Conservation (phyloP, 495 filamentous ascomycete species). For the Penicillium dipodomyicola region DNA sequence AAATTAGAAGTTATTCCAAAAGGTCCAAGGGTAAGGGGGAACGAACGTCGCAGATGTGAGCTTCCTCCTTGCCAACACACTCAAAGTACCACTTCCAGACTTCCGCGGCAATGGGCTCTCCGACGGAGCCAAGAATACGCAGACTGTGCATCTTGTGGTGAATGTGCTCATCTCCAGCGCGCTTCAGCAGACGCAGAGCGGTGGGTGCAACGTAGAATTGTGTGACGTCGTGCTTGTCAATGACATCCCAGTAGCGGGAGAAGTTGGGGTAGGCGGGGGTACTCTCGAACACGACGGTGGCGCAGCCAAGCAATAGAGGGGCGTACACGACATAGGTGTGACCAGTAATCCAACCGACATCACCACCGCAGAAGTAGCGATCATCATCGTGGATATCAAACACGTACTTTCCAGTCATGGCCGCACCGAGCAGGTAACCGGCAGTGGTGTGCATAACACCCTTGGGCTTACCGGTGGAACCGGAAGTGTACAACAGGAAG, state of each 20-base stretch:
- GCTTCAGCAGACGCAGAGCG: conserved; percentile 87
- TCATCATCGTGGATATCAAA: conserved; percentile 97
- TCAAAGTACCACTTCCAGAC: conserved; percentile 99
- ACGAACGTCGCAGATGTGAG: conserved; percentile 92
- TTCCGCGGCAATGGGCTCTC: conserved; percentile 96
- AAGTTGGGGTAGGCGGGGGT: conserved; percentile 97
- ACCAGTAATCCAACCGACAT: conserved; percentile 99
- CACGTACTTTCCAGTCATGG: conserved; percentile 93
- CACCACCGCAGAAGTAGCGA: conserved; percentile 94
- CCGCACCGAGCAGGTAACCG: conserved; percentile 90
- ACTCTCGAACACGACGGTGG: conserved; percentile 98
- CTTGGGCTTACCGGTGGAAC: conserved; percentile 97
- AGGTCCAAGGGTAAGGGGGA: neutral
- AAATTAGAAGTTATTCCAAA: conserved; percentile 6
- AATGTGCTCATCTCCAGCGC: conserved; percentile 88
- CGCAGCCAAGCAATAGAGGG: conserved; percentile 84
- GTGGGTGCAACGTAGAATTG: conserved; percentile 99
- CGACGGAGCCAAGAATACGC: conserved; percentile 91
- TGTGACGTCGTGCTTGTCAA: conserved; percentile 89
- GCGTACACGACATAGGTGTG: conserved; percentile 99
- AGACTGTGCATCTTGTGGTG: conserved; percentile 85
- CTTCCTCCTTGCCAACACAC: conserved; percentile 88
- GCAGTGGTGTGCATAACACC: conserved; percentile 98
- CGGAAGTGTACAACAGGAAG: conserved; percentile 97
- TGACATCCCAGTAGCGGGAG: conserved; percentile 98